Evolutionary conservation across 176 grass and related monocot species (phyloP), one percentile per base, ranked within the genome.

Genomic region (Dendrocalamus sinicus): DNA sequence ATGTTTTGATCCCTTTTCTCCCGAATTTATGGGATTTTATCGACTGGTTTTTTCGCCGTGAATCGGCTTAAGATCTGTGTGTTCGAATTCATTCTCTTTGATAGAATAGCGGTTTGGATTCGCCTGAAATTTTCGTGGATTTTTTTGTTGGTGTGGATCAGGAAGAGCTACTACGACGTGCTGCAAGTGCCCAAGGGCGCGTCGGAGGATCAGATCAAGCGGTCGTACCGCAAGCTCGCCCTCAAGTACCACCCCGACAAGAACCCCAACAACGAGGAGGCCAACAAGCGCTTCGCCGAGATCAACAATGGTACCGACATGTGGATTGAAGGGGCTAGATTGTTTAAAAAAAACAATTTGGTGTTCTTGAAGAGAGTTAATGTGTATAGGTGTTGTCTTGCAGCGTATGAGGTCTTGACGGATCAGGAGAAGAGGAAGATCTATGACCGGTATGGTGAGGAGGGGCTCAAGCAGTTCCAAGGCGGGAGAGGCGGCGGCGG

Each of bases 241-340:
- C 53, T 99, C 32, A 95, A 96, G 88, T 99, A 99, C n/a, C 96
- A 99, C 84, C 96, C 96, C 0, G 96, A 99, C 62, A 99, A 99
- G 85, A 99, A 99, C 53, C 93, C 90, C 20, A 78, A 89, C 70
- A 96, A 99, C 44, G 93, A 99, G 82, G 96, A 99, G 91, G 93
- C 96, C 14, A 99, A 59, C 90, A 99, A 92, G 84, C 90, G 76
- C 32, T 99, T 99, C 39, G 62, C 96, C 4, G 96, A 99, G 86
- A 99, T 99, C 81, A 99, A 89, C 67, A 99, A 99, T 14, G 96
- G 96, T 99, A 89, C 53, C 59, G 7, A 35, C 48, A 65, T 75
- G 47, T 46, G n/a, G 23, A 24, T 57, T 23, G 19, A 79, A 66
- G 48, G 37, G 35, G 19, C 8, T 76, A 37, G 15, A 61, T 64